A percentile compares a stretch with the other conserved stretches of the same genome.
Evolutionary conservation across 352 stramenopile species (phyloP).

Genomic region (Globisporangium parvum): DNA sequence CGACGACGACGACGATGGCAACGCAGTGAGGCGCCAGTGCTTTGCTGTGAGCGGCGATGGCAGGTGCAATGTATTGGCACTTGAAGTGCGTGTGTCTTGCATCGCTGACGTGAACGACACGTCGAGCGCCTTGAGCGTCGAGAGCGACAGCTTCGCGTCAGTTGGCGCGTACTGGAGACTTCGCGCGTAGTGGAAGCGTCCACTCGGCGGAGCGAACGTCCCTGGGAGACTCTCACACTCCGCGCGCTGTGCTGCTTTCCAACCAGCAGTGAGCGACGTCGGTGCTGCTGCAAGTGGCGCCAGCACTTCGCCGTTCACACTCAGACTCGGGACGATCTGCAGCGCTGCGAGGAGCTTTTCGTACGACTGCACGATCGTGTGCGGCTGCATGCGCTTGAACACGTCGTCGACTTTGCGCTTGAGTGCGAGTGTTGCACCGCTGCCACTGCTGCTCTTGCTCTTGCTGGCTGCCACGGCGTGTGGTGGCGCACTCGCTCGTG

Average conservation of each 20-base stretch:
- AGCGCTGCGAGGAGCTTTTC: constrained; percentile 31
- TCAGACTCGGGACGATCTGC: constrained; percentile 23
- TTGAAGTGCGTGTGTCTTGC: constrained; percentile 7
- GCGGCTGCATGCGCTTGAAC: constrained; percentile 41
- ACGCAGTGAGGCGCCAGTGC: constrained; percentile 31
- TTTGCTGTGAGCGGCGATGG: constrained; percentile 12
- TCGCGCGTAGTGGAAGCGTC: constrained; percentile 30
- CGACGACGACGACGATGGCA: constrained; percentile 21
- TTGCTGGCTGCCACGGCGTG: background rate
- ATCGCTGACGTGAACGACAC: constrained; percentile 19
- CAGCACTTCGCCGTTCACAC: constrained; percentile 36
- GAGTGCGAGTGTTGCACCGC: background rate
- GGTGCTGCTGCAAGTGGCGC: constrained; percentile 11
- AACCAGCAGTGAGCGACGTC: constrained; percentile 12
- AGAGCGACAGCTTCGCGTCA: constrained; percentile 22
- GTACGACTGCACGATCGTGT: constrained; percentile 49
- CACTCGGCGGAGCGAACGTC: constrained; percentile 17
- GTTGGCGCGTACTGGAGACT: constrained; percentile 23
- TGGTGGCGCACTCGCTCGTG: no score
- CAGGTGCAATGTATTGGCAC: constrained; percentile 10
- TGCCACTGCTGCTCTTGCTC: background rate
- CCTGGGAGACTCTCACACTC: background rate
- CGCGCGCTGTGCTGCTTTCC: constrained; percentile 12
- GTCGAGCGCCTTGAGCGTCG: constrained; percentile 20
- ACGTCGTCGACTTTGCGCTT: constrained; percentile 43